phyloP scores from a whole-genome alignment of 2,329 filamentous ascomycete genomes.

The Nannizziopsis arthrosporioides region DNA sequence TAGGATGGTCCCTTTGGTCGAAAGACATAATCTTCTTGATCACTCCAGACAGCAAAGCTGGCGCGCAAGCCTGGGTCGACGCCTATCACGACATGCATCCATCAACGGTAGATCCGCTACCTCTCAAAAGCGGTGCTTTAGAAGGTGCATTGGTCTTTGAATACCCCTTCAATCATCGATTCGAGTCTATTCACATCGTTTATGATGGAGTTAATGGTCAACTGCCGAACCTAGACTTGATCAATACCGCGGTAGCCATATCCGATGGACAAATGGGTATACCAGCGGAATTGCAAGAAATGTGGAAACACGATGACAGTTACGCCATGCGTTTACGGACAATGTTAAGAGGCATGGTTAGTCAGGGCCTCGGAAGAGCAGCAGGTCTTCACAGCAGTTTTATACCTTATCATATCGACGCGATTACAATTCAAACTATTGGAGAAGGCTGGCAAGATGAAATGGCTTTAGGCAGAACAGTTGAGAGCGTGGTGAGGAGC shows the following conservation, averaged over 20 bases:
- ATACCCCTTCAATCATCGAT: conserved; percentile 72
- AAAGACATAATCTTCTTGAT: conserved; percentile 95
- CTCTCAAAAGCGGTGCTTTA: conserved; percentile 82
- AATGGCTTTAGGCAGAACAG: conserved; percentile 80
- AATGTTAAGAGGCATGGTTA: conserved; percentile 85
- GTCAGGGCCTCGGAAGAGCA: conserved; percentile 77
- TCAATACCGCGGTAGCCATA: conserved; percentile 86
- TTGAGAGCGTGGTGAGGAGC: conserved; percentile 85
- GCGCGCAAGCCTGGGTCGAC: conserved; percentile 92
- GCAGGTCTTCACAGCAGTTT: conserved; percentile 90
- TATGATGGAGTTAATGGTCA: conserved; percentile 96
- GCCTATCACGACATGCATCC: conserved; percentile 89
- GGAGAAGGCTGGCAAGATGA: conserved; percentile 94
- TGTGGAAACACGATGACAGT: conserved; percentile 63
- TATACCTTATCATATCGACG: conserved; percentile 95
- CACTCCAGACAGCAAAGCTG: conserved; percentile 75
- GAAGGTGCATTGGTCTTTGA: conserved; percentile 91
- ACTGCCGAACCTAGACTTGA: conserved; percentile 84
- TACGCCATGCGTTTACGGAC: conserved; percentile 76
- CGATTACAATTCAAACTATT: conserved; percentile 80
- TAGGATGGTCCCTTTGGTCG: conserved; percentile 92
- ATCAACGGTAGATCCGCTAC: conserved; percentile 57
- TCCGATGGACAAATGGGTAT: conserved; percentile 89
- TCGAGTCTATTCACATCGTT: conserved; percentile 77
- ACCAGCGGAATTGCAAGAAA: conserved; percentile 68